Evolutionary conservation across 495 filamentous ascomycete genomes (phyloP).

Genomic region (Aspergillus baeticus): DNA sequence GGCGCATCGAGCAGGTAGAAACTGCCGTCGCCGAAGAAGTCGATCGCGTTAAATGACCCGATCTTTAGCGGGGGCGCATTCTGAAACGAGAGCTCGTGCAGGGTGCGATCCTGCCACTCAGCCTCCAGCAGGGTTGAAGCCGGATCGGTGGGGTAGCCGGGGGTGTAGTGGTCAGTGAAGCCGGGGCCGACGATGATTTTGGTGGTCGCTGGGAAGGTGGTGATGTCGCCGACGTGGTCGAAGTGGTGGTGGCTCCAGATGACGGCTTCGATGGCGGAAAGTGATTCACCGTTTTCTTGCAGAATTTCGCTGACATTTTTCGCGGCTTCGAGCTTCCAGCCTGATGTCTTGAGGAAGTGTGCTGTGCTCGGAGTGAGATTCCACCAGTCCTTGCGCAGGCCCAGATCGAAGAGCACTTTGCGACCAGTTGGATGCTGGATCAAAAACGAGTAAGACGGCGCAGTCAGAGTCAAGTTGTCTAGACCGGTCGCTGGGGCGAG

Average conservation of each 20-base stretch:
- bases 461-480: too few species aligned
- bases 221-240: slow-evolving; percentile 55
- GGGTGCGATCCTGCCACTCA: neutral
- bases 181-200: slow-evolving; percentile 23
- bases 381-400: neutral
- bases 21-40: neutral
- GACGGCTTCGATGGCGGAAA: neutral
- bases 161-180: neutral
- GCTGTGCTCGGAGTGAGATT: neutral
- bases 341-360: neutral
- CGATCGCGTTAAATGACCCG: neutral
- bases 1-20: slow-evolving; percentile 1
- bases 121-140: neutral
- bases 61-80: neutral
- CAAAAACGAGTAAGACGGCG: too few species aligned
- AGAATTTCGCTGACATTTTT: neutral
- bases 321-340: neutral
- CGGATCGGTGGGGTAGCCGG: neutral
- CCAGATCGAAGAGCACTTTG: neutral
- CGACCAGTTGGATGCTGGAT: too few species aligned
- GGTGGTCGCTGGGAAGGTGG: slow-evolving; percentile 45
- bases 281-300: neutral
- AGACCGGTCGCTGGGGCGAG: too few species aligned
- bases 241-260: slow-evolving; percentile 51
- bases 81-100: neutral